Base-by-base conservation (phyloP, 1,284 basidiomycete genomes). In the Takashimella koratensis region DNA sequence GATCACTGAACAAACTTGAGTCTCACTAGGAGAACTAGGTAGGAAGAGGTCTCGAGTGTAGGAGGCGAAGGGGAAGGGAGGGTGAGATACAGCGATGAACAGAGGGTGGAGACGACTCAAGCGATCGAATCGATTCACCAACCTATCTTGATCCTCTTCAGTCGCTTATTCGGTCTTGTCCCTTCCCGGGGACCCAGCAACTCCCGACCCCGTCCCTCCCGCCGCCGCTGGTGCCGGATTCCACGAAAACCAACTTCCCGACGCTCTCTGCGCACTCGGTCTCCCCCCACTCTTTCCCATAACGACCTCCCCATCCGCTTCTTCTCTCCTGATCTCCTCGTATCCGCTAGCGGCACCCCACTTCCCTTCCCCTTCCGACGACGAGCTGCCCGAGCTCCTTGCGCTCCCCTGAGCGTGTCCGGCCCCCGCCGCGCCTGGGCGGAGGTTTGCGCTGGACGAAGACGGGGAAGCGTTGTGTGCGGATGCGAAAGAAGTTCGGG, bases 291-390 rank as follows among this genome's bases (percentile, higher is more conserved):
- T 36, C 30, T 16, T 16, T 8, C 16, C 30, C 30, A 36, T 36
- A 36, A 36, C 30, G 30, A 36, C 27, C 11, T 52, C 58, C n/a
- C 61, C 64, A n/a, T 62, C 61, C 4, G 63, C 65, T 41, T 76
- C 74, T 22, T 73, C 72, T 47, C 61, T 58, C 8, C 58, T 53
- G 27, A 72, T 69, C 54, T 70, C 65, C 43, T 67, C 64, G 45
- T 67, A 72, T n/a, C 59, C 61, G n/a, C 58, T 57, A 39, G 56
- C 59, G 24, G 47, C 56, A 2, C 57, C 57, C 49, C 62, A 57
- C 21, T 21, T 30, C 10, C 53, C 50, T 12, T 13, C 24, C 19
- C 43, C 55, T 45, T 60, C 58, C 11, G 51, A 53, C 4, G 40
- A 19, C 5, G 46, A 51, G 24, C 53, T 50, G 21, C 39, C 44